phyloP scores from a whole-genome alignment of 1,139 yeast genomes.

The Yamadazyma sp. region DNA sequence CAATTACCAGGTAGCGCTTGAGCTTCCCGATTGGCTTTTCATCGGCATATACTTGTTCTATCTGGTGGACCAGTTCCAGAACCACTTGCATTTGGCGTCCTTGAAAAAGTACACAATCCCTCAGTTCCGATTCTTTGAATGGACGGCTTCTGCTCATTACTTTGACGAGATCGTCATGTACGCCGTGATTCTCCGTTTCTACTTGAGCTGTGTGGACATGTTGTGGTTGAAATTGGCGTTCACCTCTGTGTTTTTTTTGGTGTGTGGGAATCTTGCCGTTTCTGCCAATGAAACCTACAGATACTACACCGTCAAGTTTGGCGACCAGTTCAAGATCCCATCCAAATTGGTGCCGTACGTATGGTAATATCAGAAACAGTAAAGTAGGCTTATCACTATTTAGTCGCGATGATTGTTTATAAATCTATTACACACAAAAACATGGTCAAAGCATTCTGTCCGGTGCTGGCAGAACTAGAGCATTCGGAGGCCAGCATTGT shows the following conservation, averaged over 20 bases:
- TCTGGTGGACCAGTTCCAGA: constrained; percentile 55
- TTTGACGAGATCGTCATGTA: constrained; percentile 73
- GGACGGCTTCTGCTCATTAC: constrained; percentile 76
- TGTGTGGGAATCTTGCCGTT: constrained; percentile 54
- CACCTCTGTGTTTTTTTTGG: constrained; percentile 50
- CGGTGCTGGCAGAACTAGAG: constrained; percentile 37
- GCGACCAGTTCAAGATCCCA: constrained; percentile 19
- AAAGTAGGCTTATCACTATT: too few relatives aligned
- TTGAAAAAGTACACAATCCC: constrained; percentile 73
- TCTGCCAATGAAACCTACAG: constrained; percentile 61
- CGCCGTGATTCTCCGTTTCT: constrained; percentile 28
- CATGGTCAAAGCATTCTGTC: constrained; percentile 23
- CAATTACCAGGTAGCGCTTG: constrained; percentile 7
- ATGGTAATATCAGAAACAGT: too few relatives aligned
- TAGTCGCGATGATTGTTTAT: background rate
- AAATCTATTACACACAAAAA: background rate
- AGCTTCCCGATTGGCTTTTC: constrained; percentile 16
- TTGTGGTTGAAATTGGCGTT: constrained; percentile 19
- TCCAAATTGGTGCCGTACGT: constrained; percentile 15
- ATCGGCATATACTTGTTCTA: constrained; percentile 37
- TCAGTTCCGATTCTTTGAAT: constrained; percentile 46
- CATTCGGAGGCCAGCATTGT: constrained; percentile 51
- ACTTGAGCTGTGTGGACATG: constrained; percentile 14
- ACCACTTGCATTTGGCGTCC: constrained; percentile 60
- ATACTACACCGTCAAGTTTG: constrained; percentile 45